A percentile compares a stretch with the other conserved stretches of the same genome.
Evolutionary conservation across 1,284 basidiomycete genomes (phyloP).

Genomic region (Peniophora sp.): DNA sequence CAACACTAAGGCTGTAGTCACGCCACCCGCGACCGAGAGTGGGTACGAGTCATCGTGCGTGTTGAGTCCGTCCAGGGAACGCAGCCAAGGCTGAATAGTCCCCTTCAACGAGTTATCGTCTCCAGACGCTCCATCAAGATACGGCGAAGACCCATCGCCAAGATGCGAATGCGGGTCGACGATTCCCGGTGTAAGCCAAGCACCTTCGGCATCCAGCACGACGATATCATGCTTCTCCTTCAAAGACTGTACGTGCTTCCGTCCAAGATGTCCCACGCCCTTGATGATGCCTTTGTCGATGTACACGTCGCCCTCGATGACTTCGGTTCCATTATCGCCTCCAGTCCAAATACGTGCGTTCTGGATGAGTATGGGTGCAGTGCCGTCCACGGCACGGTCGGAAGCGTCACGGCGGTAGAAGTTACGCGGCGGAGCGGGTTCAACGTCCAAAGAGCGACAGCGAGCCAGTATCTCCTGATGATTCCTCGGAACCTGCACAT

Average conservation of each 20-base stretch:
- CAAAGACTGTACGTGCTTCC: neutral
- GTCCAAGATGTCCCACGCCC: constrained; percentile 34
- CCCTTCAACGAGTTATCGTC: constrained; percentile 30
- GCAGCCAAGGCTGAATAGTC: constrained; percentile 34
- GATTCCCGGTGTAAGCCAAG: constrained; percentile 42
- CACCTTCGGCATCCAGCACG: constrained; percentile 37
- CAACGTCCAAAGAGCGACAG: constrained; percentile 29
- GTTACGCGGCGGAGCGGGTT: constrained; percentile 33
- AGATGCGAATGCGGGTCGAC: constrained; percentile 19
- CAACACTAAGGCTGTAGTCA: constrained; percentile 37
- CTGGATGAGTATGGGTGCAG: constrained; percentile 47
- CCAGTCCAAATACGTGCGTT: constrained; percentile 66
- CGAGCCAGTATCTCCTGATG: constrained; percentile 22
- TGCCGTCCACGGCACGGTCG: constrained; percentile 63
- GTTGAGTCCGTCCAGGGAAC: constrained; percentile 39
- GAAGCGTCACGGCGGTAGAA: constrained; percentile 46
- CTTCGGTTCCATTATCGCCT: constrained; percentile 39
- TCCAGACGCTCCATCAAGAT: constrained; percentile 16
- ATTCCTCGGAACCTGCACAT: constrained; percentile 18
- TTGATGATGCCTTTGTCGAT: constrained; percentile 48
- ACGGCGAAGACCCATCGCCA: constrained; percentile 14
- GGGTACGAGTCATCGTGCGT: constrained; percentile 27
- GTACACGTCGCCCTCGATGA: constrained; percentile 42
- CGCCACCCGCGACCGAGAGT: constrained; percentile 33
- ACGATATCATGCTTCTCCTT: constrained; percentile 5